Percentiles rank a stretch among this genome's conserved stretches.
Evolutionary conservation across 768 basidiomycete species (phyloP).

Genomic region (Imleria badia): DNA sequence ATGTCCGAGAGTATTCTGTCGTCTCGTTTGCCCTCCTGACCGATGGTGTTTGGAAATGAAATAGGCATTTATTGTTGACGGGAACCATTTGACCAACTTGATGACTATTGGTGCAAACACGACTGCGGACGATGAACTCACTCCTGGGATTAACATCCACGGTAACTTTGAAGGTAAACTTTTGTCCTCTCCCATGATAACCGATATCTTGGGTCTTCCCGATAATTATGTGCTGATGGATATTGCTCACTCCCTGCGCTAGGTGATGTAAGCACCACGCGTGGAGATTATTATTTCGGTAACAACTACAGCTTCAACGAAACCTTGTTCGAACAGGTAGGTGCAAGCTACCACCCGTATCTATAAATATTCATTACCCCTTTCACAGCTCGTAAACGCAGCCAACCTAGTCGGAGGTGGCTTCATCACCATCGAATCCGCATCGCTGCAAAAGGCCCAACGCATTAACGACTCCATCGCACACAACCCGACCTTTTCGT

Average conservation of each 20-base stretch:
- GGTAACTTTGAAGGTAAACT: conserved; percentile 25
- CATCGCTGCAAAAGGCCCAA: conserved; percentile 17
- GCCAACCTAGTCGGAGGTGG: conserved; percentile 23
- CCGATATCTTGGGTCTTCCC: background rate
- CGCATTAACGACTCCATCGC: conserved; percentile 30
- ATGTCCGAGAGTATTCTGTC: background rate
- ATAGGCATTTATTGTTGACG: conserved; percentile 27
- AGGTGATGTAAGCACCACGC: conserved; percentile 28
- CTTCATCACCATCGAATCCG: conserved; percentile 20
- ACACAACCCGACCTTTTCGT: conserved; percentile 21
- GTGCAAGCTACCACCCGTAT: background rate
- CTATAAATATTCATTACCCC: background rate
- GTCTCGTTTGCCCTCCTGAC: background rate
- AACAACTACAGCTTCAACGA: conserved; percentile 27
- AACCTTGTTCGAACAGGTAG: conserved; percentile 22
- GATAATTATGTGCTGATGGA: background rate
- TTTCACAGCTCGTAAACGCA: conserved; percentile 13
- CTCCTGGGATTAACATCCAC: conserved; percentile 23
- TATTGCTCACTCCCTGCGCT: background rate
- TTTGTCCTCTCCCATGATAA: background rate
- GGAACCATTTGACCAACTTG: conserved; percentile 29
- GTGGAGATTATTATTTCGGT: conserved; percentile 26
- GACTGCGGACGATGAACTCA: conserved; percentile 9
- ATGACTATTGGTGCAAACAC: conserved; percentile 27
- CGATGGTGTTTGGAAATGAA: background rate